Evolutionary conservation across 2,329 filamentous ascomycete genomes (phyloP).

Genomic region (Ophiostoma ulmi): DNA sequence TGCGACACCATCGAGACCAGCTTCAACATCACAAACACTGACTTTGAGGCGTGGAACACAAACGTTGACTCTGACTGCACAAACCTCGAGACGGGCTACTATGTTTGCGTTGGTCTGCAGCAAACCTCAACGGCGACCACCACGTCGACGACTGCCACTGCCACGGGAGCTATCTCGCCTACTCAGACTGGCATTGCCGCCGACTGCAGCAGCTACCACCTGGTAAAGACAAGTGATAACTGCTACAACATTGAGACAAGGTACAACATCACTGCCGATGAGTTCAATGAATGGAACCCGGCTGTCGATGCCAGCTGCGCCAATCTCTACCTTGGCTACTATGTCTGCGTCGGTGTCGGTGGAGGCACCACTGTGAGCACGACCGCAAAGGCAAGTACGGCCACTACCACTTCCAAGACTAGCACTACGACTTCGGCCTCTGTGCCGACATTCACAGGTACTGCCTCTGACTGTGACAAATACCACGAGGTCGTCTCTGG

Average conservation of each 20-base stretch:
- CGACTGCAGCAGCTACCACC: constrained; percentile 24
- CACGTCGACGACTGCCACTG: neutral
- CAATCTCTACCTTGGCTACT: constrained; percentile 2
- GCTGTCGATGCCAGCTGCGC: neutral
- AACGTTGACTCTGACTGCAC: neutral
- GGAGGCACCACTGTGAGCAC: neutral
- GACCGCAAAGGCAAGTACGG: neutral
- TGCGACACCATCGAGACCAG: neutral
- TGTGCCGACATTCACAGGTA: neutral
- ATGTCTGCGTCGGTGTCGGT: neutral
- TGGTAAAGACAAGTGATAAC: constrained; percentile 19
- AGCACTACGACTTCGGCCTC: neutral
- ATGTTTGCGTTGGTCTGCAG: neutral
- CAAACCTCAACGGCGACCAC: neutral
- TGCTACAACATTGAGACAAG: constrained; percentile 20
- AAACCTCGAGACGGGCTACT: neutral
- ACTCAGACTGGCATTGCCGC: constrained; percentile 19
- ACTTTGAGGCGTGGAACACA: neutral
- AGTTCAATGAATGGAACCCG: constrained; percentile 19
- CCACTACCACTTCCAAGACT: neutral
- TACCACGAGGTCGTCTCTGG: neutral
- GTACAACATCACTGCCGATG: constrained; percentile 16
- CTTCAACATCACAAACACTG: neutral
- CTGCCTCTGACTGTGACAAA: neutral
- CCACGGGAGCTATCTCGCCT: constrained; percentile 9